Conservation (phyloP, 208 protist species). For the Leishmania tarentolae region DNA sequence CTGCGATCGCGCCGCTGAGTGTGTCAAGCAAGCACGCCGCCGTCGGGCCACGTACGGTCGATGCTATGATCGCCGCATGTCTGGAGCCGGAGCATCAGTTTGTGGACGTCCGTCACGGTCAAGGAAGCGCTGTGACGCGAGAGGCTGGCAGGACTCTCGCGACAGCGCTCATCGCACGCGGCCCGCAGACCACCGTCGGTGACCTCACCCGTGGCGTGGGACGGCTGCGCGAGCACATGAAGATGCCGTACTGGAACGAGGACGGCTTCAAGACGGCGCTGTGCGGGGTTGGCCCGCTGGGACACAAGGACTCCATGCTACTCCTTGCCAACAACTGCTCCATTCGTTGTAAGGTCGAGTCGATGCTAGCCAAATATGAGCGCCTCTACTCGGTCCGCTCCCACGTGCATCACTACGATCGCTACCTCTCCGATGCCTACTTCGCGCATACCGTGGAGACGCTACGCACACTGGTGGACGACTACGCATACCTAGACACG, state of each 20-base stretch:
- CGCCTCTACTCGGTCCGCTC: slow-evolving; percentile 91
- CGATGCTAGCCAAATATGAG: slow-evolving; percentile 85
- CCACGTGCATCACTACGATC: slow-evolving; percentile 95
- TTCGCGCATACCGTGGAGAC: slow-evolving; percentile 80
- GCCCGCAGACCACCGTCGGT: slow-evolving; percentile 92
- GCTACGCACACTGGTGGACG: slow-evolving; percentile 76
- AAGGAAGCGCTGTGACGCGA: slow-evolving; percentile 29
- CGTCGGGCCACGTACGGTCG: slow-evolving; percentile 63
- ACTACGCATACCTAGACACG: slow-evolving; percentile 85
- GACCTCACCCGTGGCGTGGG: slow-evolving; percentile 92
- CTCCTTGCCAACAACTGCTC: slow-evolving; percentile 94
- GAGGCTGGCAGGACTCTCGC: slow-evolving; percentile 75
- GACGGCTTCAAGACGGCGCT: slow-evolving; percentile 97
- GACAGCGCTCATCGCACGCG: slow-evolving; percentile 91
- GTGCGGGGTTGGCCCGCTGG: slow-evolving; percentile 91
- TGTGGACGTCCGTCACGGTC: slow-evolving; percentile 47
- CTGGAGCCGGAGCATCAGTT: slow-evolving; percentile 88
- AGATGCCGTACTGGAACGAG: slow-evolving; percentile 95
- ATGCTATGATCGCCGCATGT: slow-evolving; percentile 90
- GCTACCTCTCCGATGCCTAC: slow-evolving; percentile 81
- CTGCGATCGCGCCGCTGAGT: slow-evolving; percentile 90
- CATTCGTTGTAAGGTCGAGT: slow-evolving; percentile 81
- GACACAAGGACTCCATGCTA: slow-evolving; percentile 91
- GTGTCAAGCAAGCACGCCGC: slow-evolving; percentile 54
- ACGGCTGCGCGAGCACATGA: slow-evolving; percentile 73